Conservation (phyloP, 2,329 filamentous ascomycete species). For the Leptographium galeiforme region DNA sequence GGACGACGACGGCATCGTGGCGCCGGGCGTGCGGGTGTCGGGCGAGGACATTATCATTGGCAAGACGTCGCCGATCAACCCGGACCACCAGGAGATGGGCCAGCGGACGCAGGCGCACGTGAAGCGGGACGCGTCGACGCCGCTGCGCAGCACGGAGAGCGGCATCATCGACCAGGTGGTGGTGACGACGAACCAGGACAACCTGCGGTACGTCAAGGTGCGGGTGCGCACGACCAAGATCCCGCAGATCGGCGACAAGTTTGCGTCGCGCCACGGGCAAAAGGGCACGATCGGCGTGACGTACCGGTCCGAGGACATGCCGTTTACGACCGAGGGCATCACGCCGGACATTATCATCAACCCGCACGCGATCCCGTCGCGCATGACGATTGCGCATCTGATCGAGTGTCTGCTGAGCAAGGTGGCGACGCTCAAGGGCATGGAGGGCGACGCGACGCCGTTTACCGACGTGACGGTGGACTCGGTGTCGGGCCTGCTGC, state of each 20-base stretch:
- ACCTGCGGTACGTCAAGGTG: slow-evolving; percentile 92
- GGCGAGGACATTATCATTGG: slow-evolving; percentile 99
- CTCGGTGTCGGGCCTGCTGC: slow-evolving; percentile 73
- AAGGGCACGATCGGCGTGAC: slow-evolving; percentile 99
- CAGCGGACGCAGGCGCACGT: slow-evolving; percentile 81
- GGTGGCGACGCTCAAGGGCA: slow-evolving; percentile 81
- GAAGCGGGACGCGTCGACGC: slow-evolving; percentile 91
- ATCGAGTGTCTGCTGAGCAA: slow-evolving; percentile 97
- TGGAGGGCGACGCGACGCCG: slow-evolving; percentile 93
- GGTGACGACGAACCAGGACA: slow-evolving; percentile 87
- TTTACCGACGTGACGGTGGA: slow-evolving; percentile 98
- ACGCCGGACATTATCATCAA: slow-evolving; percentile 97
- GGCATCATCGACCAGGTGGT: slow-evolving; percentile 92
- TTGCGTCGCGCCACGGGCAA: slow-evolving; percentile 96
- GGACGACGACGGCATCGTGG: slow-evolving; percentile 89
- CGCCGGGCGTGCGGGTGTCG: slow-evolving; percentile 84
- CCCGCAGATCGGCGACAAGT: slow-evolving; percentile 97
- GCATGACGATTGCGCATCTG: slow-evolving; percentile 99
- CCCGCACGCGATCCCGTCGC: slow-evolving; percentile 96
- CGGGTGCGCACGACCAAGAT: slow-evolving; percentile 95
- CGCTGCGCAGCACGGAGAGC: slow-evolving; percentile 86
- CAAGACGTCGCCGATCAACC: slow-evolving; percentile 89
- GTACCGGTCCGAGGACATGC: slow-evolving; percentile 97
- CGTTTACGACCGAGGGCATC: slow-evolving; percentile 83
- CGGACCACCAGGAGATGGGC: slow-evolving; percentile 85